A percentile compares a stretch with the other conserved stretches of the same genome.
These are phyloP conservation scores for Phyllostachys edulis DNA, from an alignment of 176 grass and related monocot genomes.

Conservation along the genomic window DNA sequence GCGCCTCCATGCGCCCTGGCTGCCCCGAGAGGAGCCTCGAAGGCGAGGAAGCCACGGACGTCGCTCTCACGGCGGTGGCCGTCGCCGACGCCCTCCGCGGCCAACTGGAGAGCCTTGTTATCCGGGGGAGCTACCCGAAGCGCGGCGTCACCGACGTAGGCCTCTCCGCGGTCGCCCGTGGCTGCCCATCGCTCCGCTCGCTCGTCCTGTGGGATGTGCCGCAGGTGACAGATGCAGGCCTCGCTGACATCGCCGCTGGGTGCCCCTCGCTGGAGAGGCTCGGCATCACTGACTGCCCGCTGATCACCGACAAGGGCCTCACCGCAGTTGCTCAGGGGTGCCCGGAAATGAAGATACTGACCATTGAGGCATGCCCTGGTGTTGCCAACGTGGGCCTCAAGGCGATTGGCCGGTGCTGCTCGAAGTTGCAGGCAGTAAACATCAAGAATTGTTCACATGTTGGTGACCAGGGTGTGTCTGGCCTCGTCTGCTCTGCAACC, in stretches of 20 bases:
- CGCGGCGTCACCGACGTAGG: conserved; percentile 75
- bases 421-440: conserved; percentile 60
- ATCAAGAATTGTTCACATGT: conserved; percentile 75
- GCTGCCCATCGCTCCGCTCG: conserved; percentile 58
- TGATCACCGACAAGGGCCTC: conserved; percentile 84
- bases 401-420: conserved; percentile 60
- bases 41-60: conserved; percentile 65
- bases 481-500: conserved; percentile 54
- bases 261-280: conserved; percentile 76
- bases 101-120: conserved; percentile 48
- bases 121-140: conserved; percentile 62
- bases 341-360: conserved; percentile 54
- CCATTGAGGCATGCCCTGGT: conserved; percentile 58
- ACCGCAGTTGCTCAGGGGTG: conserved; percentile 50
- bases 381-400: conserved; percentile 66
- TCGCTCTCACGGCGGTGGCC: conserved; percentile 58
- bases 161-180: conserved; percentile 60
- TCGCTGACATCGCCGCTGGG: conserved; percentile 68
- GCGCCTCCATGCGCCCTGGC: neutral
- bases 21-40: conserved; percentile 51
- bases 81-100: conserved; percentile 51
- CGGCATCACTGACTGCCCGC: conserved; percentile 63
- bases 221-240: conserved; percentile 57
- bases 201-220: conserved; percentile 68
- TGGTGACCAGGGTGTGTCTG: conserved; percentile 72